Conservation (phyloP, 2,329 filamentous ascomycete species). For the Fusarium nanum region DNA sequence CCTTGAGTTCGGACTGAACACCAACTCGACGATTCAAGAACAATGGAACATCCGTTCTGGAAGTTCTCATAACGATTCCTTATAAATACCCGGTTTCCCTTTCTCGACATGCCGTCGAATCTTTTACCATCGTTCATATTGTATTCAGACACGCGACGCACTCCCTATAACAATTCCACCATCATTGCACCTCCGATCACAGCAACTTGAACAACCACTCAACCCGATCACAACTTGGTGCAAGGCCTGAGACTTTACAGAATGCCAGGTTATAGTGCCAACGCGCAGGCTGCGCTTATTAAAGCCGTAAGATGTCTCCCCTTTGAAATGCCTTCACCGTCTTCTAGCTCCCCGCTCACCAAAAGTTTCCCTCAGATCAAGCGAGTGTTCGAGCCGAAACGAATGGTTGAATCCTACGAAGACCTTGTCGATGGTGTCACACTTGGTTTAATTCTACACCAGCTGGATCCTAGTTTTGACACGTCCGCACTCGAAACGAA, state of each 20-base stretch:
- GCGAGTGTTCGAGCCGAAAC: constrained; percentile 58
- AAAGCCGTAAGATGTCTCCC: constrained; percentile 61
- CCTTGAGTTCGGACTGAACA: constrained; percentile 36
- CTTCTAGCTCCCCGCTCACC: constrained; percentile 29
- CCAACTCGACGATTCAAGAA: constrained; percentile 7
- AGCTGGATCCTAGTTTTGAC: constrained; percentile 69
- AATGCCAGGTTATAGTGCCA: constrained; percentile 55
- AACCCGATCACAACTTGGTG: constrained; percentile 13
- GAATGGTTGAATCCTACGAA: constrained; percentile 61
- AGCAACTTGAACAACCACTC: constrained; percentile 22
- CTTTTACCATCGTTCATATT: constrained; percentile 25
- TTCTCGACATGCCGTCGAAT: constrained; percentile 40
- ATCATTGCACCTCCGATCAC: constrained; percentile 16
- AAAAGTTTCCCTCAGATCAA: constrained; percentile 46
- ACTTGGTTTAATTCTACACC: constrained; percentile 67
- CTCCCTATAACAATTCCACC: constrained; percentile 34
- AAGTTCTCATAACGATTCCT: constrained; percentile 22
- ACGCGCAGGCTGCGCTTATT: constrained; percentile 66
- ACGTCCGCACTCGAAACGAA: constrained; percentile 63
- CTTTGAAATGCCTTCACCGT: not conserved
- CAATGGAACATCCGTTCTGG: constrained; percentile 32
- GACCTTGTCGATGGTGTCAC: constrained; percentile 65
- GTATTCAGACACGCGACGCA: constrained; percentile 45
- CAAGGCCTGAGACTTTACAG: constrained; percentile 15
- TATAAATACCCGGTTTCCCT: constrained; percentile 22